Conservation (phyloP, 805 yeast species). For the Kodamaea hsintzibuensis region DNA sequence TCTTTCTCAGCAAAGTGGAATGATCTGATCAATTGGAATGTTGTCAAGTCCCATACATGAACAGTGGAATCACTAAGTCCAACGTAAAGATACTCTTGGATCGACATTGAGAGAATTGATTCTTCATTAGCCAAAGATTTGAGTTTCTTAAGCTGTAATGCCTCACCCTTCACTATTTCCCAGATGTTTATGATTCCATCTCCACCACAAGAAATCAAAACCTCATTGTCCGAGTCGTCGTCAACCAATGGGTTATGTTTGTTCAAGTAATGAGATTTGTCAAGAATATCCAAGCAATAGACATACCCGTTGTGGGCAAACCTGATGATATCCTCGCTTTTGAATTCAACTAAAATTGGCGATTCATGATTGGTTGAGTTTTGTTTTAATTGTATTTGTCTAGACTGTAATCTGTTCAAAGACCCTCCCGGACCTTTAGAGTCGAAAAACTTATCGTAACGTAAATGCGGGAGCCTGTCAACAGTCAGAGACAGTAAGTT, state of each 20-base stretch:
- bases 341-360: conserved; percentile 59
- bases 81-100: conserved; percentile 70
- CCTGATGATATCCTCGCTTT: conserved; percentile 60
- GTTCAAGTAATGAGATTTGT: conserved; percentile 7
- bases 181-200: conserved; percentile 87
- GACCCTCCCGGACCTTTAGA: conserved; percentile 83
- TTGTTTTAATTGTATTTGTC: conserved; percentile 22
- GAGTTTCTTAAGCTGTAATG: conserved; percentile 16
- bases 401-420: conserved; percentile 28
- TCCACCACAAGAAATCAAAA: conserved; percentile 68
- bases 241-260: neutral
- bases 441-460: conserved; percentile 86
- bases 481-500: conserved; percentile 6
- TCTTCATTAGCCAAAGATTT: conserved; percentile 61
- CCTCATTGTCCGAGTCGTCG: neutral
- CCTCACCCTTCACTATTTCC: conserved; percentile 40
- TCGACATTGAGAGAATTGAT: conserved; percentile 68
- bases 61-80: conserved; percentile 76
- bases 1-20: conserved; percentile 25
- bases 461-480: conserved; percentile 49
- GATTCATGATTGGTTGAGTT: conserved; percentile 11
- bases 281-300: conserved; percentile 58
- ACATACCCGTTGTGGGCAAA: conserved; percentile 94
- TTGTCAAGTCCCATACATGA: conserved; percentile 85
- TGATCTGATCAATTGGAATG: conserved; percentile 64